A percentile compares a stretch with the other conserved stretches of the same genome.
Evolutionary conservation across 805 yeast species (phyloP).

Genomic region (Kockiozyma suomiensis): DNA sequence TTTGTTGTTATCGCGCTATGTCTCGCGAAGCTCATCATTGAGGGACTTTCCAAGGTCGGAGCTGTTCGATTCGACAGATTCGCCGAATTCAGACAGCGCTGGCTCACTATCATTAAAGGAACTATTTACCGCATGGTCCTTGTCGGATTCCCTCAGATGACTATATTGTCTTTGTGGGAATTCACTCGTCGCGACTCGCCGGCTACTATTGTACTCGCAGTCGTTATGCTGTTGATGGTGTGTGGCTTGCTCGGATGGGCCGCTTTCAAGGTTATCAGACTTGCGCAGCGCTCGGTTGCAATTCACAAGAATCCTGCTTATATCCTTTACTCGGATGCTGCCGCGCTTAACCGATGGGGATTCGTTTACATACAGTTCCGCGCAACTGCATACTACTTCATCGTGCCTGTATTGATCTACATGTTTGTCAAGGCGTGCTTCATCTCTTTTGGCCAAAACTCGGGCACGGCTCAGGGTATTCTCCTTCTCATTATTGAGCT

Average conservation of each 20-base stretch:
- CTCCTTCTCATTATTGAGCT: constrained; percentile 76
- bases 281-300: constrained; percentile 70
- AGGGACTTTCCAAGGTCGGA: constrained; percentile 64
- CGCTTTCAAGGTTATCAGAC: constrained; percentile 66
- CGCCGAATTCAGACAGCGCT: constrained; percentile 74
- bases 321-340: constrained; percentile 79
- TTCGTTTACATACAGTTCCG: constrained; percentile 88
- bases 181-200: constrained; percentile 79
- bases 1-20: constrained; percentile 53
- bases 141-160: constrained; percentile 85
- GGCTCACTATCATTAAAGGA: constrained; percentile 87
- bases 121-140: constrained; percentile 79
- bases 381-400: constrained; percentile 85
- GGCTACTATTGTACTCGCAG: constrained; percentile 80
- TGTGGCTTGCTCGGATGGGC: constrained; percentile 69
- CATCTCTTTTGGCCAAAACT: constrained; percentile 79
- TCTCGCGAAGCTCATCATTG: constrained; percentile 66
- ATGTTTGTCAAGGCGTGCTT: constrained; percentile 74
- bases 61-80: constrained; percentile 66
- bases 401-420: constrained; percentile 64
- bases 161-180: constrained; percentile 85
- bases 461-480: constrained; percentile 82
- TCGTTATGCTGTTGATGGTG: constrained; percentile 62
- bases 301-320: constrained; percentile 91
- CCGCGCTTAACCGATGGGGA: constrained; percentile 82